A percentile compares a stretch with the other conserved stretches of the same genome.
These are phyloP conservation scores for Penicillium subrubescens DNA, from an alignment of 495 filamentous ascomycete genomes.

Conservation along the genomic window DNA sequence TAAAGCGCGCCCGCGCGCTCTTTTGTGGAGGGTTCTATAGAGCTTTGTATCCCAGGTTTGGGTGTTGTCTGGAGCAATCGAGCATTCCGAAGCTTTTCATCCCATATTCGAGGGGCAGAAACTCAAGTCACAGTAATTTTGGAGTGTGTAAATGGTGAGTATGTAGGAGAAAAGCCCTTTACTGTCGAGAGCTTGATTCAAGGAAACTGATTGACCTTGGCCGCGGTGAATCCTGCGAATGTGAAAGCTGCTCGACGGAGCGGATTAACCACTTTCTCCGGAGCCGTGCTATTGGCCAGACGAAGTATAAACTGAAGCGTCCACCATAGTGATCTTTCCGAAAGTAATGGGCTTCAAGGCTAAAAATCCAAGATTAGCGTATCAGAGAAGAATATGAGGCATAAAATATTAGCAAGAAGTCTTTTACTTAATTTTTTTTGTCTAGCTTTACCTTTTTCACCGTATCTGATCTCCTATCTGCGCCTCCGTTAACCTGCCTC, in stretches of 20 bases:
- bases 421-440: too few relatives aligned
- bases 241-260: conserved; percentile 9
- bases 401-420: too few relatives aligned
- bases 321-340: background rate
- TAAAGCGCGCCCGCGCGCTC: conserved; percentile 25
- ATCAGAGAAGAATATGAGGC: too few relatives aligned
- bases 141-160: background rate
- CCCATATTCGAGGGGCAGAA: conserved; percentile 19
- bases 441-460: too few relatives aligned
- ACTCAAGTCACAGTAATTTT: background rate
- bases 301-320: conserved; percentile 13
- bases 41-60: conserved; percentile 17
- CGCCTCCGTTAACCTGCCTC: too few relatives aligned
- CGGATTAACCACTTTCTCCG: conserved; percentile 13
- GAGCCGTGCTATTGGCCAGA: background rate
- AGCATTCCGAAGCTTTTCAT: conserved; percentile 28
- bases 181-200: background rate
- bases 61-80: conserved; percentile 20
- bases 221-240: background rate
- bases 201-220: background rate
- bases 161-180: background rate
- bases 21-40: conserved; percentile 1
- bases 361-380: too few relatives aligned
- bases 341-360: background rate
- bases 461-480: too few relatives aligned